Conservation (phyloP, 345 rosid species). For the Eucalyptus viminalis region DNA sequence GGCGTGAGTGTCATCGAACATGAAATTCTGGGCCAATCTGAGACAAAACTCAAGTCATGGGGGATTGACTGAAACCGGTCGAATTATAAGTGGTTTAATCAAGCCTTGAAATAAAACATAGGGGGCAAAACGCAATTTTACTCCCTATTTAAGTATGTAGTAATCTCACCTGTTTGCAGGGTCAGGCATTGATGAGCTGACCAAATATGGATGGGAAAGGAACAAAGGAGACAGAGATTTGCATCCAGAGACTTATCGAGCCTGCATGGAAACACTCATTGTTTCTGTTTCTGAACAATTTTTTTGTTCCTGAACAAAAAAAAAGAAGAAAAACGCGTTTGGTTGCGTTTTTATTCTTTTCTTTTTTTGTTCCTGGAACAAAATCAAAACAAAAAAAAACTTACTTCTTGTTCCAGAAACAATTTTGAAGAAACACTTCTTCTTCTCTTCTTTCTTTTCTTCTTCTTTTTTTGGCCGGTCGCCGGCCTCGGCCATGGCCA, state of each 20-base stretch:
- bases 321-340: no score
- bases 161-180: neutral
- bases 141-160: neutral
- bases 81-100: neutral
- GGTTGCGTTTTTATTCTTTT: no score
- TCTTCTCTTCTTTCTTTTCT: no score
- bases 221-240: neutral
- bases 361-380: no score
- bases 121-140: neutral
- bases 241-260: neutral
- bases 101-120: neutral
- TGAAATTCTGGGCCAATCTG: neutral
- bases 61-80: neutral
- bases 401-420: no score
- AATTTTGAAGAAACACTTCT: no score
- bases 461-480: no score
- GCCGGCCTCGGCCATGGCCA: no score
- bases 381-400: no score
- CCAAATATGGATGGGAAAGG: neutral
- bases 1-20: neutral
- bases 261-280: no score
- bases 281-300: no score
- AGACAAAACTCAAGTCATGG: neutral
- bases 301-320: no score
- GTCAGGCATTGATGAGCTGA: neutral